Conservation (phyloP, 2,329 filamentous ascomycete genomes). For the Claviceps monticola region DNA sequence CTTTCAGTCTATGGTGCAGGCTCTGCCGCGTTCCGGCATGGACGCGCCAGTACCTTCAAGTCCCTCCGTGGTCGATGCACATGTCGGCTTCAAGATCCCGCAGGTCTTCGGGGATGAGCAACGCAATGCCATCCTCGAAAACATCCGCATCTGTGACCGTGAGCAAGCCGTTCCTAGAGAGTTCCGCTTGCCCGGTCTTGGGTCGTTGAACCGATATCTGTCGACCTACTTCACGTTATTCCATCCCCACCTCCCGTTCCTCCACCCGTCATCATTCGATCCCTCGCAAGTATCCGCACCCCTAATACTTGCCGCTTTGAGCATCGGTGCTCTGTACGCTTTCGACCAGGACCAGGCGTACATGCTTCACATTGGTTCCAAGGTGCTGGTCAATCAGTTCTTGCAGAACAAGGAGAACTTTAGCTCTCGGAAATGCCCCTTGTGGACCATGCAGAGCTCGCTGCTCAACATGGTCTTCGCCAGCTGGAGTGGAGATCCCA, state of each 20-base stretch:
- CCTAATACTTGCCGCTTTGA: slow-evolving; percentile 76
- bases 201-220: slow-evolving; percentile 78
- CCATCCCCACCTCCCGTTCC: slow-evolving; percentile 89
- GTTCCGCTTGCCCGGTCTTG: slow-evolving; percentile 72
- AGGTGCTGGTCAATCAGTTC: slow-evolving; percentile 93
- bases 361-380: slow-evolving; percentile 92
- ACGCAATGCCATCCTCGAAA: slow-evolving; percentile 70
- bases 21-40: slow-evolving; percentile 52
- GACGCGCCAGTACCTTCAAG: slow-evolving; percentile 62
- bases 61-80: slow-evolving; percentile 55
- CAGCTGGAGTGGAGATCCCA: slow-evolving; percentile 96
- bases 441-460: slow-evolving; percentile 98
- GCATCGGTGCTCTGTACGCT: slow-evolving; percentile 89
- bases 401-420: slow-evolving; percentile 98
- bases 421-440: slow-evolving; percentile 88
- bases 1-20: slow-evolving; percentile 59
- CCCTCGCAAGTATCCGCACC: slow-evolving; percentile 69
- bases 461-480: slow-evolving; percentile 98
- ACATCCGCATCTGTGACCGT: slow-evolving; percentile 67
- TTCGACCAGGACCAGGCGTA: slow-evolving; percentile 97
- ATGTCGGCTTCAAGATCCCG: slow-evolving; percentile 56
- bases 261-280: slow-evolving; percentile 84
- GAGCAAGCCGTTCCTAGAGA: slow-evolving; percentile 75
- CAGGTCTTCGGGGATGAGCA: slow-evolving; percentile 77
- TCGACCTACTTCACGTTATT: slow-evolving; percentile 95